phyloP scores from a whole-genome alignment of 345 rosid genomes.

The Streptanthus diversifolius region DNA sequence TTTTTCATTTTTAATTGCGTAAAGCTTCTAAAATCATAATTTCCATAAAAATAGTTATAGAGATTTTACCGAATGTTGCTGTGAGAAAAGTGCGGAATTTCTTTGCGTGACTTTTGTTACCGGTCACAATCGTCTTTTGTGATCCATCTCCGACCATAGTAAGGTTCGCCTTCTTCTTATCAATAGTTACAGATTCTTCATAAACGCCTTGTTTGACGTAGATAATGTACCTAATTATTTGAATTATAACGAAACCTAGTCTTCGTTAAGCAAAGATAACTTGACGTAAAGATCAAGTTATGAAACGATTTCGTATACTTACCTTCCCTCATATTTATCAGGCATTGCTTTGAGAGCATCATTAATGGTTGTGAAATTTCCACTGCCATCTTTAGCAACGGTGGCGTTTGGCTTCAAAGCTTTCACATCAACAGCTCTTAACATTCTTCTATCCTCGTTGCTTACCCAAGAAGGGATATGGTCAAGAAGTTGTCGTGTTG shows the following conservation, averaged over 20 bases:
- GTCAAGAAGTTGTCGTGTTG: slow-evolving; percentile 44
- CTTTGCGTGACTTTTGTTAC: slow-evolving; percentile 51
- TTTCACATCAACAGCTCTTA: slow-evolving; percentile 35
- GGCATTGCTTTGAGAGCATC: slow-evolving; percentile 71
- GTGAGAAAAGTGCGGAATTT: slow-evolving; percentile 57
- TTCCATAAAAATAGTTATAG: not conserved
- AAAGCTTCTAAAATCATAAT: not conserved
- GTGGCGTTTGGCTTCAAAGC: slow-evolving; percentile 48
- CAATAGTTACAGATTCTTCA: slow-evolving; percentile 53
- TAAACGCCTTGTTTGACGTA: slow-evolving; percentile 66
- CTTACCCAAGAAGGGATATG: slow-evolving; percentile 56
- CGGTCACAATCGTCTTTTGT: slow-evolving; percentile 68
- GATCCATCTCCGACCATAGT: slow-evolving; percentile 84
- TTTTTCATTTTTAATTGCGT: too few species aligned
- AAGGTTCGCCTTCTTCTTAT: slow-evolving; percentile 50
- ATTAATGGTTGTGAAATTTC: slow-evolving; percentile 56
- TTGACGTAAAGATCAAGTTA: not conserved
- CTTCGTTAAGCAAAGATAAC: not conserved
- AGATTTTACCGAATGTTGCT: slow-evolving; percentile 59
- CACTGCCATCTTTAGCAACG: slow-evolving; percentile 84
- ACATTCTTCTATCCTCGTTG: slow-evolving; percentile 52
- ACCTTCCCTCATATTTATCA: slow-evolving; percentile 54
- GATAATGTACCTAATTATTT: slow-evolving; percentile 56
- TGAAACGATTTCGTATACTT: not conserved
- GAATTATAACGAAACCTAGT: not conserved